Conservation (phyloP, 768 basidiomycete species). For the Leccinum broughii region DNA sequence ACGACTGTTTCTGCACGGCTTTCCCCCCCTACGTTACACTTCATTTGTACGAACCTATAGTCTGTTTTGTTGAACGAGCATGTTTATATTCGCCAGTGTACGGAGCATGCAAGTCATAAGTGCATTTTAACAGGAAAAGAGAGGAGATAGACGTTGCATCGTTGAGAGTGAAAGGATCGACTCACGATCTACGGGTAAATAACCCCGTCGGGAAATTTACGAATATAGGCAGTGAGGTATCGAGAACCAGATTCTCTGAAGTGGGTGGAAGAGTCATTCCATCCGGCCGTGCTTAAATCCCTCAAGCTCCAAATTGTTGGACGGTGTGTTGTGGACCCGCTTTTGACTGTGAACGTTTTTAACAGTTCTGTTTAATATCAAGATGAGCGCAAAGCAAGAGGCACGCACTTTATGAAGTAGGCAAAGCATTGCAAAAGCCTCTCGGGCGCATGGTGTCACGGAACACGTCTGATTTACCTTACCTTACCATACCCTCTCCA, state of each 20-base stretch:
- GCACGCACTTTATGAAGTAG: neutral
- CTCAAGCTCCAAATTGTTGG: conserved; percentile 4
- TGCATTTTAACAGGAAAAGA: too few species aligned
- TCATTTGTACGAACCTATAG: too few species aligned
- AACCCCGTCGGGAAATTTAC: too few species aligned
- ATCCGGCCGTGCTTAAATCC: conserved; percentile 13
- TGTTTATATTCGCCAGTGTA: too few species aligned
- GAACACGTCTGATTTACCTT: neutral
- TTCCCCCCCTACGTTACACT: too few species aligned
- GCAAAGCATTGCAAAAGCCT: conserved; percentile 1
- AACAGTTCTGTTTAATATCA: neutral
- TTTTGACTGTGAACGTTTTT: neutral
- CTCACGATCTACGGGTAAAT: too few species aligned
- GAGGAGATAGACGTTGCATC: neutral
- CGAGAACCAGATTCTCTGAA: too few species aligned
- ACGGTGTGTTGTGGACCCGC: neutral
- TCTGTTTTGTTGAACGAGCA: too few species aligned
- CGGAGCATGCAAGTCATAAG: too few species aligned
- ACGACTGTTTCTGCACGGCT: too few species aligned
- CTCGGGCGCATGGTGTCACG: neutral
- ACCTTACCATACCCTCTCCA: conserved; percentile 26
- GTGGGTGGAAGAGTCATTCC: neutral
- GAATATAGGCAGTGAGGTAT: too few species aligned
- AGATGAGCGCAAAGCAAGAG: conserved; percentile 6
- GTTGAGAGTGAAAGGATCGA: neutral